These are phyloP conservation scores for Aspergillus pseudoglaucus DNA, from an alignment of 2,329 filamentous ascomycete genomes.

Conservation along the genomic window DNA sequence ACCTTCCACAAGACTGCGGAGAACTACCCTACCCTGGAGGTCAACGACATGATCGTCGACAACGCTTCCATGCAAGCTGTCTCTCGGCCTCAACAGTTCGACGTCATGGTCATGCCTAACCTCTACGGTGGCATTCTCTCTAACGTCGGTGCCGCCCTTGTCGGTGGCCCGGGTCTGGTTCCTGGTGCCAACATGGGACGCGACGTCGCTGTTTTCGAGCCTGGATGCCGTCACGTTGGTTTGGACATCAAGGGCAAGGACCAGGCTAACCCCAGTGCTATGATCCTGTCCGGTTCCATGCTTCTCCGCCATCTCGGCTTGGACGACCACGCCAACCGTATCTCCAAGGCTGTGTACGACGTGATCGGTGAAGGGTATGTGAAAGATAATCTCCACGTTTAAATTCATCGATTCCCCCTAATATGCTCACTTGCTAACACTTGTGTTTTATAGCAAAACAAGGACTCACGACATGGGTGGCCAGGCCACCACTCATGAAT, in stretches of 20 bases:
- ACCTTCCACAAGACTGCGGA: conserved; percentile 91
- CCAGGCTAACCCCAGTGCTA: conserved; percentile 94
- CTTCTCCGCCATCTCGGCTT: conserved; percentile 93
- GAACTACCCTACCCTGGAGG: conserved; percentile 92
- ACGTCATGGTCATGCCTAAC: conserved; percentile 99
- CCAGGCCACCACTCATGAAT: conserved; percentile 80
- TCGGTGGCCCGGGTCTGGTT: conserved; percentile 93
- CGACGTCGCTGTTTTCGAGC: conserved; percentile 97
- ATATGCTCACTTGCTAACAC: conserved; percentile 34
- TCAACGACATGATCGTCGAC: conserved; percentile 99
- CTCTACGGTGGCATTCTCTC: conserved; percentile 97
- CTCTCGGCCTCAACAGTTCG: conserved; percentile 92
- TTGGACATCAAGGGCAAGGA: conserved; percentile 99
- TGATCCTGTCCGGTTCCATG: conserved; percentile 95
- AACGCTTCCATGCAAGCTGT: conserved; percentile 99
- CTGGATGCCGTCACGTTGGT: conserved; percentile 97
- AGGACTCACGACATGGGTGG: conserved; percentile 97
- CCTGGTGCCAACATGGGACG: conserved; percentile 99
- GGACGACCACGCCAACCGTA: conserved; percentile 96
- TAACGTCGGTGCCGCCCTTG: conserved; percentile 95
- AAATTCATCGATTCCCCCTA: not conserved
- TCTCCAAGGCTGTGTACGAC: conserved; percentile 73
- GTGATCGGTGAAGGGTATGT: conserved; percentile 85
- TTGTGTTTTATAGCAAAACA: conserved; percentile 54
- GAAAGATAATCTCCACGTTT: not conserved